Percentiles rank a stretch among this genome's conserved stretches.
Evolutionary conservation across 176 grass and related monocot genomes (phyloP).

Genomic region (Eleusine indica): DNA sequence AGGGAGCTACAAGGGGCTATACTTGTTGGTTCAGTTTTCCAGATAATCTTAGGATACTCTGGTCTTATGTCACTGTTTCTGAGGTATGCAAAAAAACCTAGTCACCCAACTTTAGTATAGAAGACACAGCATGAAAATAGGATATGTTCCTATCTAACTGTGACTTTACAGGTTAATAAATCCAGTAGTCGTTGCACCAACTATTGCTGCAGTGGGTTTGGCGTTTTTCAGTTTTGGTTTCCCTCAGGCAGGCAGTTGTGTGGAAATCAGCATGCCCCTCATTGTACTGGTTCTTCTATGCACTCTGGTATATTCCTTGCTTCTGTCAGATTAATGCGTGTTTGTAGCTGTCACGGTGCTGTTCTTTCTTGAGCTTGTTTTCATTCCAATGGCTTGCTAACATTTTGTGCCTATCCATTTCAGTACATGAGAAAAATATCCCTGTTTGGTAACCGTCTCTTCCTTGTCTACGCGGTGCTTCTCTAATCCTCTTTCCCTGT

Average conservation of each 20-base stretch:
- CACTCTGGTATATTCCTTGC: constrained; percentile 71
- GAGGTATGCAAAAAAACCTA: constrained; percentile 58
- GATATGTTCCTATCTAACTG: neutral
- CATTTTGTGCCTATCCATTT: constrained; percentile 45
- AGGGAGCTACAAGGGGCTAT: constrained; percentile 96
- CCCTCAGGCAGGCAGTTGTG: constrained; percentile 93
- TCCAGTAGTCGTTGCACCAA: constrained; percentile 94
- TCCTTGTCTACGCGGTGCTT: constrained; percentile 93
- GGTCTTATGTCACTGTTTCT: constrained; percentile 98
- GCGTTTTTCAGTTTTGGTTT: constrained; percentile 96
- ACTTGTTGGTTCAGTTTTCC: constrained; percentile 94
- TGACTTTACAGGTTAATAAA: constrained; percentile 80
- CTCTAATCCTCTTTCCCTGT: constrained; percentile 26
- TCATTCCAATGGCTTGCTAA: constrained; percentile 27
- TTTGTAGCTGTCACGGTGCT: constrained; percentile 10
- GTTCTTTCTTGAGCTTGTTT: constrained; percentile 14
- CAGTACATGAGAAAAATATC: constrained; percentile 89
- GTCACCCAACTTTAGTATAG: constrained; percentile 1
- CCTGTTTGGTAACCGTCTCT: constrained; percentile 86
- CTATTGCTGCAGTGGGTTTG: constrained; percentile 88
- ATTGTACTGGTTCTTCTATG: constrained; percentile 93
- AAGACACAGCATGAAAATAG: constrained; percentile 20
- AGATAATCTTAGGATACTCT: constrained; percentile 90
- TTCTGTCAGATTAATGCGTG: constrained; percentile 3
- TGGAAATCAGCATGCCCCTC: constrained; percentile 92